These are phyloP conservation scores for Apiospora aurea DNA, from an alignment of 2,329 filamentous ascomycete species.

Conservation along the genomic window DNA sequence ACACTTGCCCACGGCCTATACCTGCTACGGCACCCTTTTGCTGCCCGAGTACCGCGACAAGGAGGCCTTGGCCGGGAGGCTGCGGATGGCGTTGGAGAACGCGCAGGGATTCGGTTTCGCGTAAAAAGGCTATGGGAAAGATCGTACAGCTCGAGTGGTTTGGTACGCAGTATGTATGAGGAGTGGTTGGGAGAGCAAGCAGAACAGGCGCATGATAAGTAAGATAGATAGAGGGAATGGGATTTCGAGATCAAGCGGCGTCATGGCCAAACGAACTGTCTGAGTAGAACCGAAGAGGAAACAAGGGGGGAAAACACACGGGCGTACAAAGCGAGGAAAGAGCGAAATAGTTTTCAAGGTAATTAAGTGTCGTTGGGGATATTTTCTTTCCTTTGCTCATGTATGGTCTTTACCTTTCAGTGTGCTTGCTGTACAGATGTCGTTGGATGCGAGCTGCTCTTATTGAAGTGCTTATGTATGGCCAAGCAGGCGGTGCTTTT, in stretches of 20 bases:
- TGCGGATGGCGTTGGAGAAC: conserved; percentile 88
- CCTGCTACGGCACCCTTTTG: conserved; percentile 89
- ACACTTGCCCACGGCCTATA: conserved; percentile 84
- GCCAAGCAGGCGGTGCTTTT: background rate
- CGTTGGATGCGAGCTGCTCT: background rate
- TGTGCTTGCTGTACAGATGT: background rate
- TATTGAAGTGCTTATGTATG: background rate
- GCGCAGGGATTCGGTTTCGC: conserved; percentile 88
- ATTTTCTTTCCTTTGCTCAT: conserved; percentile 3
- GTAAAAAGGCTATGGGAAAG: conserved; percentile 44
- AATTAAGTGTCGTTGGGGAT: background rate
- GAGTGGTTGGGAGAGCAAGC: background rate
- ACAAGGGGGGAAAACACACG: background rate
- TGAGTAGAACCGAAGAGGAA: background rate
- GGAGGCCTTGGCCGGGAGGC: conserved; percentile 74
- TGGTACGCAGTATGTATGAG: background rate
- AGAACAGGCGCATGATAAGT: background rate
- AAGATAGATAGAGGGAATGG: background rate
- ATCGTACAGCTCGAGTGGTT: background rate
- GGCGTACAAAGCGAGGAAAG: background rate
- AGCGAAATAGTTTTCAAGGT: background rate
- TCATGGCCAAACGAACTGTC: background rate
- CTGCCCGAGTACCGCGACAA: conserved; percentile 81
- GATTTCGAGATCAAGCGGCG: background rate
- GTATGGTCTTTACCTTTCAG: conserved; percentile 10